A percentile compares a stretch with the other conserved stretches of the same genome.
Conservation (phyloP, 805 yeast species). For the Wickerhamomyces canadensis region DNA sequence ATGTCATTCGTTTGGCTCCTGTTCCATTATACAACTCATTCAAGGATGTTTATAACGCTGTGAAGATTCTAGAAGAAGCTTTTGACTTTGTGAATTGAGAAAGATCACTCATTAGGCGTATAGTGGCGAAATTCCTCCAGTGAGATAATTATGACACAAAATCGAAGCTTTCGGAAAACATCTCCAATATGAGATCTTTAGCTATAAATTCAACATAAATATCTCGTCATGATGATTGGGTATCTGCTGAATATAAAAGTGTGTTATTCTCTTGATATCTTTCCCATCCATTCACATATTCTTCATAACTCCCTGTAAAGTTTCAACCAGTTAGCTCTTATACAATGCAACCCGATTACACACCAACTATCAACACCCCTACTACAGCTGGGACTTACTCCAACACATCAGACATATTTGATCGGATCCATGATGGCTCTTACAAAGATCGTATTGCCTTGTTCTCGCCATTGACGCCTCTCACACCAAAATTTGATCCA, state of each 20-base stretch:
- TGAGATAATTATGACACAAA: no score
- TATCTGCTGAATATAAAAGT: no score
- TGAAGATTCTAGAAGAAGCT: slow-evolving; percentile 34
- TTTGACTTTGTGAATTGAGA: neutral
- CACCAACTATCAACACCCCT: no score
- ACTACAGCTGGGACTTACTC: neutral
- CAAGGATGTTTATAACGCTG: slow-evolving; percentile 50
- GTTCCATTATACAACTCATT: slow-evolving; percentile 78
- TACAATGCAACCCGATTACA: no score
- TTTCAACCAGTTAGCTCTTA: no score
- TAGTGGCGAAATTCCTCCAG: neutral
- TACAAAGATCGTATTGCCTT: neutral
- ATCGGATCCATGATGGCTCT: neutral
- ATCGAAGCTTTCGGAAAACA: slow-evolving; percentile 2
- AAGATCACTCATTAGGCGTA: neutral
- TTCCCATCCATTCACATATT: no score
- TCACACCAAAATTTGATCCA: neutral
- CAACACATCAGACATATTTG: neutral
- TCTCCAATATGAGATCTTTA: neutral
- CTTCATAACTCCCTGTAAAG: no score
- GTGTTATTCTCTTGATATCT: no score
- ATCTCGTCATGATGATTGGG: no score
- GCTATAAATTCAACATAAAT: no score
- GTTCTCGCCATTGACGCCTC: neutral
- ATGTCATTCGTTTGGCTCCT: slow-evolving; percentile 88